Conservation (phyloP, 1,284 basidiomycete species). For the Puccinia novopanici region DNA sequence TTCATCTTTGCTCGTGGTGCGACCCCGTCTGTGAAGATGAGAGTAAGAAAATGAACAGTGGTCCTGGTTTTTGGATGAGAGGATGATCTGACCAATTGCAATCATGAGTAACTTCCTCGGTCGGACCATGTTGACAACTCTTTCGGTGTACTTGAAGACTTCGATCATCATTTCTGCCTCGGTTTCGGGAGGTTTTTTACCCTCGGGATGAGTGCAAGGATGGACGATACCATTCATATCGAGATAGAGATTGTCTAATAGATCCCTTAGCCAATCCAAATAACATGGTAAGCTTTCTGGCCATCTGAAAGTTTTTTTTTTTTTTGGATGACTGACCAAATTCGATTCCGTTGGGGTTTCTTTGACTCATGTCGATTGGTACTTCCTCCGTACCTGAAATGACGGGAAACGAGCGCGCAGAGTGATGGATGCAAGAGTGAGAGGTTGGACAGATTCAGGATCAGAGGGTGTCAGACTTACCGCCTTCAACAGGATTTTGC, state of each 20-base stretch:
- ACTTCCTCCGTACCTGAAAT: conserved; percentile 31
- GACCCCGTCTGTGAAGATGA: conserved; percentile 73
- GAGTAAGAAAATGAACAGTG: not conserved
- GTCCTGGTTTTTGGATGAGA: conserved; percentile 34
- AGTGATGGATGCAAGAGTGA: not conserved
- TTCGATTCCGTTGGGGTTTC: conserved; percentile 95
- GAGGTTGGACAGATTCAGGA: not conserved
- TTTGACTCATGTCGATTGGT: conserved; percentile 68
- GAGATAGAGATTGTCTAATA: conserved; percentile 51
- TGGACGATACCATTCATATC: conserved; percentile 69
- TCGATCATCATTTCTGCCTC: conserved; percentile 99
- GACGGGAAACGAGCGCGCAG: not conserved
- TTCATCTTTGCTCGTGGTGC: conserved; percentile 99
- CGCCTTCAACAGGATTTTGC: conserved; percentile 56
- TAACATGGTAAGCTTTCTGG: not conserved
- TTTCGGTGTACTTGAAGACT: conserved; percentile 93
- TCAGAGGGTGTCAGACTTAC: conserved; percentile 33
- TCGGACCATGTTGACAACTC: conserved; percentile 94
- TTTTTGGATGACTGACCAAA: conserved; percentile 72
- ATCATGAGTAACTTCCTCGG: conserved; percentile 94
- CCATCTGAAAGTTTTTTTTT: not conserved
- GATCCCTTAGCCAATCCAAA: conserved; percentile 70
- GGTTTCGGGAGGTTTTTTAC: conserved; percentile 91
- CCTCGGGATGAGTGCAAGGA: conserved; percentile 97
- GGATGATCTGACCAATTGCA: conserved; percentile 76